Evolutionary conservation across 2,329 filamentous ascomycete species (phyloP).

Genomic region (Colletotrichum horii): DNA sequence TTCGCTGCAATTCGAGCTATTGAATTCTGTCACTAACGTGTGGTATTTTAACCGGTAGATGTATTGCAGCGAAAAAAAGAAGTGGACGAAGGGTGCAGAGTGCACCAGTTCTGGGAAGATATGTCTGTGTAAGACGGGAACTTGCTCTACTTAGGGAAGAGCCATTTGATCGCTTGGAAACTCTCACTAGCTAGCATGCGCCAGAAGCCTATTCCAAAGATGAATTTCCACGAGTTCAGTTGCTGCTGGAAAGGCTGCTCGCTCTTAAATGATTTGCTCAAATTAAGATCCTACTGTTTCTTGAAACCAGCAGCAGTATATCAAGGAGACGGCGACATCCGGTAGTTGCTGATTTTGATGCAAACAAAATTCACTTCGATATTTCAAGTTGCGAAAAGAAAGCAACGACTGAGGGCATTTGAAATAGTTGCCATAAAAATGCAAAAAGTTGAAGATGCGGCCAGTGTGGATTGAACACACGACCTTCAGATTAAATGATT

Average conservation of each 20-base stretch:
- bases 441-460: not conserved
- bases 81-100: not conserved
- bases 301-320: fast-evolving
- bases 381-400: too few relatives aligned
- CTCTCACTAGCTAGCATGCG: not conserved
- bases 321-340: not conserved
- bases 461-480: constrained; percentile 23
- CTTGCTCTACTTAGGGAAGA: not conserved
- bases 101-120: not conserved
- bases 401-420: too few relatives aligned
- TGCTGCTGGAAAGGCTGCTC: not conserved
- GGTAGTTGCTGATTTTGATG: too few relatives aligned
- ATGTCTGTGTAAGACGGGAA: not conserved
- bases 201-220: not conserved
- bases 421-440: too few relatives aligned
- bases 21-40: not conserved
- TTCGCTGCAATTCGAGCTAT: not conserved
- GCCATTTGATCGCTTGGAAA: not conserved
- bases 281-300: not conserved
- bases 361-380: too few relatives aligned
- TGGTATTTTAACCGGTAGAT: not conserved
- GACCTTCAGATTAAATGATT: constrained; percentile 21
- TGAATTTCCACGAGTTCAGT: not conserved
- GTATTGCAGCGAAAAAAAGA: not conserved
- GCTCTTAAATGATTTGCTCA: not conserved